Evolutionary conservation across 2,329 filamentous ascomycete genomes (phyloP), one percentile per base, ranked within the genome.

Genomic region (Exophiala sp.): DNA sequence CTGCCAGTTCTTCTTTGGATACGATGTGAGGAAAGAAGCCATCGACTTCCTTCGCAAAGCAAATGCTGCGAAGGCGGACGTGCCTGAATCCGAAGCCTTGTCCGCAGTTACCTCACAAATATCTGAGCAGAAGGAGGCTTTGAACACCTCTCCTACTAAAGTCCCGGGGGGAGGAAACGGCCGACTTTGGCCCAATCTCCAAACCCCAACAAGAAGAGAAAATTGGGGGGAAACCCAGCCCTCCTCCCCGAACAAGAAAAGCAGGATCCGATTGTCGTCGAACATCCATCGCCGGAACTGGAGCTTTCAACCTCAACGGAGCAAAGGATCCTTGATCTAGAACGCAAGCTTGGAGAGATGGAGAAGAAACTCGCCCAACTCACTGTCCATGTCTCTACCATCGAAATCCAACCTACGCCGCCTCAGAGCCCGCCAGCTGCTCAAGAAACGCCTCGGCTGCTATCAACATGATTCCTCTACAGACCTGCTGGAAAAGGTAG

Each of bases 1-100:
- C 34, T 60, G 58, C 41, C 41, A 60, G 16, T 60, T 60, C 43
- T 60, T 60, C 50, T 60, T 60, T 42, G 54, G 43, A 2, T 60
- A 60, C 35, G 58, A 60, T 46, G 58, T 60, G 18, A 48, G 52
- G 34, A 57, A 54, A 35, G 56, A 60, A 29, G 54, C 52, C 2
- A 22, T 46, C 24, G 34, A 52, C 27, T 45, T 51, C 14, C 41
- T 60, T n/a, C 34, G 49, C 19, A 47, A 47, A 22, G 18, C 45
- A 22, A 44, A 50, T 21, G 38, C 14, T 7, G 6, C 23, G 11
- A 11, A 22, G 24, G 38, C 42, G 27, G 11, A n/a, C n/a, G 27
- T 18, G 21, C 19, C 22, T 27, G 22, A 7, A 38, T 3, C 9
- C 35, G 34, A 19, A 7, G 13, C 3, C 14, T 2, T 6, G 6